Evolutionary conservation across 179 eudicot genomes (phyloP).

Genomic region (Carnegiea gigantea): DNA sequence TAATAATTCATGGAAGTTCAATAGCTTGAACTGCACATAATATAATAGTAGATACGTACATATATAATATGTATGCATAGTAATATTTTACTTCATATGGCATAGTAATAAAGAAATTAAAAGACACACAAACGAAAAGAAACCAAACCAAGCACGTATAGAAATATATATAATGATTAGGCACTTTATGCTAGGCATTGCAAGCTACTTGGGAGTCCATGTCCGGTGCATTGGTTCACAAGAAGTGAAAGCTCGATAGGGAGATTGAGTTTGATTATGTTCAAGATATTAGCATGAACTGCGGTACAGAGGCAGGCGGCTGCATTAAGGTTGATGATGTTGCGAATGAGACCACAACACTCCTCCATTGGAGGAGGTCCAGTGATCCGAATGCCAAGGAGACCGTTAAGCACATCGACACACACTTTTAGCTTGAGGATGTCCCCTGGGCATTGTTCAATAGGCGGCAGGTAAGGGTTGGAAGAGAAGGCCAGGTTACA

Average conservation of each 20-base stretch:
- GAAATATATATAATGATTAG: background rate
- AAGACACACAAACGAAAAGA: background rate
- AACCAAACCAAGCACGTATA: background rate
- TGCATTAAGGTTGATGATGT: background rate
- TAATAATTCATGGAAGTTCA: too few relatives aligned
- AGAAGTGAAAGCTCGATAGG: background rate
- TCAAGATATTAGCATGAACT: background rate
- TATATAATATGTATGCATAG: too few relatives aligned
- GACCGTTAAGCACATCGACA: background rate
- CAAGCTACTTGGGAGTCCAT: background rate
- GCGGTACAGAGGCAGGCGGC: conserved; percentile 11
- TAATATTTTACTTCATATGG: too few relatives aligned
- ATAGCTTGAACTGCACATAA: too few relatives aligned
- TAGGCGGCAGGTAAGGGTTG: background rate
- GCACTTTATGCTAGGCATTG: background rate
- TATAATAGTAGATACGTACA: too few relatives aligned
- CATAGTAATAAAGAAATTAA: too few relatives aligned
- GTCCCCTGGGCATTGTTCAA: background rate
- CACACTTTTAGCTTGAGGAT: background rate
- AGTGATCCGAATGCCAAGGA: background rate
- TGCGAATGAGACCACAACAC: background rate
- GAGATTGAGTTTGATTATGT: background rate
- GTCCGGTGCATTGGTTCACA: background rate
- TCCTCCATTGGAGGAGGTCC: background rate
- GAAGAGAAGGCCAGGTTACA: background rate